Conservation (phyloP, 1,284 basidiomycete genomes). For the Taiwanofungus camphoratus region DNA sequence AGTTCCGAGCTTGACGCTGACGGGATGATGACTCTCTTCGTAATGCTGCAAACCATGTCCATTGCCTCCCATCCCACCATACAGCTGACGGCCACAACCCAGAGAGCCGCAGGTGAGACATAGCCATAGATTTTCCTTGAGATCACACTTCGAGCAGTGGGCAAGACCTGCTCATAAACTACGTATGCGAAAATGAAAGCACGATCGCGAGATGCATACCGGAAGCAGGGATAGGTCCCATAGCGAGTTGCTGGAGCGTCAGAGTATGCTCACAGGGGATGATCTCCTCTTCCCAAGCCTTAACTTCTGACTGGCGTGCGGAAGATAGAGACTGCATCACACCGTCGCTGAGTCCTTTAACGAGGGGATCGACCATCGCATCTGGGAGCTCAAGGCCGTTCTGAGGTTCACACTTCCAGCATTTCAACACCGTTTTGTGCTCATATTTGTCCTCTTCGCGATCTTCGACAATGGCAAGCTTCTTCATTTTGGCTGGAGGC, state of each 20-base stretch:
- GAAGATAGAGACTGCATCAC: conserved; percentile 85
- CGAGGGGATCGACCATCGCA: conserved; percentile 34
- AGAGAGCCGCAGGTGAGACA: conserved; percentile 94
- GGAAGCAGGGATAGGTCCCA: conserved; percentile 47
- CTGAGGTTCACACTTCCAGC: conserved; percentile 66
- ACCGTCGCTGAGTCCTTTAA: conserved; percentile 56
- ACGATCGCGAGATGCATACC: conserved; percentile 28
- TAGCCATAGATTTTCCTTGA: conserved; percentile 91
- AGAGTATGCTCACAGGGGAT: conserved; percentile 83
- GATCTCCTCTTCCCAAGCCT: conserved; percentile 98
- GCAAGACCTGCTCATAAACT: conserved; percentile 54
- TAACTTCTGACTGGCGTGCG: conserved; percentile 88
- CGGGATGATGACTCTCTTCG: conserved; percentile 68
- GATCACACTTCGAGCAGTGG: conserved; percentile 72
- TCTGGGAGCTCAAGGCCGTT: conserved; percentile 47
- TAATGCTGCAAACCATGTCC: conserved; percentile 88
- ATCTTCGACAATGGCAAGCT: conserved; percentile 83
- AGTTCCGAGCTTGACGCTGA: conserved; percentile 93
- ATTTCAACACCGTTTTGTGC: conserved; percentile 61
- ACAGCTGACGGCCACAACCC: conserved; percentile 88
- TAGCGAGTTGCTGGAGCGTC: conserved; percentile 63
- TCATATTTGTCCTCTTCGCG: conserved; percentile 88
- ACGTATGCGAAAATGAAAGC: conserved; percentile 1
- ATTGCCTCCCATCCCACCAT: conserved; percentile 83
- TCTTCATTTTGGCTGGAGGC: conserved; percentile 83